phyloP scores from a whole-genome alignment of 2,329 filamentous ascomycete genomes.

The Scedosporium minutisporum region DNA sequence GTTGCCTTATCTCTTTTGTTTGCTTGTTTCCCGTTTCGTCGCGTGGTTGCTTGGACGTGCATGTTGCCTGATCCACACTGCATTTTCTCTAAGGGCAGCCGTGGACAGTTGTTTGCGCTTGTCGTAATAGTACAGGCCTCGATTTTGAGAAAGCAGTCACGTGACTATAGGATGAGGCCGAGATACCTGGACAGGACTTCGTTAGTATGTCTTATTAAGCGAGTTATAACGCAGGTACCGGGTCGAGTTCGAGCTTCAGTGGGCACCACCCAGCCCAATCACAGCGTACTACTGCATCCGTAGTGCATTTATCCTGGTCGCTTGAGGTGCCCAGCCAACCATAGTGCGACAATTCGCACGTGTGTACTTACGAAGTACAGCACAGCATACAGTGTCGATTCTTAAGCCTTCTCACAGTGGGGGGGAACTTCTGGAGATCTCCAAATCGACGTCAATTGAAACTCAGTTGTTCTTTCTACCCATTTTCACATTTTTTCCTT shows the following conservation, averaged over 20 bases:
- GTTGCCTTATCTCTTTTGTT: not conserved
- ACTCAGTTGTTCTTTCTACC: slow-evolving; percentile 7
- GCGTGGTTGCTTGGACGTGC: not conserved
- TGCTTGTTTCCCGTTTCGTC: not conserved
- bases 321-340: not conserved
- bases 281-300: not conserved
- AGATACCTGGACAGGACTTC: not conserved
- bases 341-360: not conserved
- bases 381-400: not conserved
- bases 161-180: not conserved
- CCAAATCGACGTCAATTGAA: not conserved
- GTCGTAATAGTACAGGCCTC: too few species aligned
- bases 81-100: too few species aligned
- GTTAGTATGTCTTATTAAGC: not conserved
- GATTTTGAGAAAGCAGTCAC: not conserved
- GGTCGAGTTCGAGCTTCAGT: not conserved
- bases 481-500: slow-evolving; percentile 15
- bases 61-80: too few species aligned
- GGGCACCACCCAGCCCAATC: not conserved
- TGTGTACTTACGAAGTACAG: not conserved
- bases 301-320: not conserved
- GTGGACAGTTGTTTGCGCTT: not conserved
- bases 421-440: not conserved
- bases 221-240: not conserved
- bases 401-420: not conserved